Evolutionary conservation across 371 early-diverging fungal genomes (phyloP), one percentile per base, ranked within the genome.

Genomic region (Apophysomyces sp.): DNA sequence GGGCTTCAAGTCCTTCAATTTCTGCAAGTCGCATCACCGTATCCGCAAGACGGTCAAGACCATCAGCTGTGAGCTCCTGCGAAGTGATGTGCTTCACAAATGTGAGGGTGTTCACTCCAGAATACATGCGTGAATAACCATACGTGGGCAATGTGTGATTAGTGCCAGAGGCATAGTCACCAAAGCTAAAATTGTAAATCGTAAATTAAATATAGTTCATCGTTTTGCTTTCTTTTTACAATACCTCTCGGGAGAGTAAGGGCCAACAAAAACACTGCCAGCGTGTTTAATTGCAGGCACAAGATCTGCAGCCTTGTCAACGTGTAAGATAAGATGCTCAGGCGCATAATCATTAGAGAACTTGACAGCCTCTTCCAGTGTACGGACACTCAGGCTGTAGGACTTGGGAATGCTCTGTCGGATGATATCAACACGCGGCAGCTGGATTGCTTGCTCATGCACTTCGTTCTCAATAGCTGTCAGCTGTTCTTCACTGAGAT

Each of bases 111-210:
- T 92, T 96, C 37, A 98, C 97, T 39, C 99, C 99, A 64, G 95
- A 94, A 79, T 98, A 97, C 95, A 97, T 97, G 58, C 92, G 83
- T 13, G 98, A 92, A 72, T 94, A 98, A 24, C 99, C 99, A 72
- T 98, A 98, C 0, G 98, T 98, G 13, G 99, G 99, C 58, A 98
- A 81, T 0, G 99, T 98, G 80, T 98, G 99, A 86, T 98, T 98
- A n/a, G 99, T 98, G 57, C 99, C 99, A 0, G 96, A 95, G 1
- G 99, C 99, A 77, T 98, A 98, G 72, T 98, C 98, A 57, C 99
- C 99, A 67, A 97, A 97, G 68, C 95, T 91, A 49, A 44, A 36
- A 52, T 6, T 4, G 51, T 55, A 36, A 34, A 37, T 27, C 8
- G 8, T 12, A 24, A 16, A 49, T 27, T 6, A 13, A 28, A 3